Conservation (phyloP, 176 grass and related monocot species). For the Cenchrus fungigraminus region DNA sequence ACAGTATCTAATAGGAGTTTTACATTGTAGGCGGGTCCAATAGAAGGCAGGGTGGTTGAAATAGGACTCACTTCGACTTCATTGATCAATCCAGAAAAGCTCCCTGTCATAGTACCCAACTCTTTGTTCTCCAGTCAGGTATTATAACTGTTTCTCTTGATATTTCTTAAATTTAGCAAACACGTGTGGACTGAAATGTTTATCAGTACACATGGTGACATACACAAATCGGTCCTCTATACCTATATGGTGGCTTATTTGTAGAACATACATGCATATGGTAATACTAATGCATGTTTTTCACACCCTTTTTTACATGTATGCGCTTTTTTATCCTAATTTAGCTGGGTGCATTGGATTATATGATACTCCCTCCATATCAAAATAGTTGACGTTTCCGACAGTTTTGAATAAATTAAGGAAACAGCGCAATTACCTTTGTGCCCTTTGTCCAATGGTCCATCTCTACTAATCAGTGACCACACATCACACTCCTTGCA, state of each 20-base stretch:
- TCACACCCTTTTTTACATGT: background rate
- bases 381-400: no score
- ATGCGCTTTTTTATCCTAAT: slow-evolving; percentile 8
- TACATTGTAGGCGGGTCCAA: slow-evolving; percentile 75
- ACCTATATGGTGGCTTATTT: background rate
- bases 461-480: no score
- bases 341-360: slow-evolving; percentile 9
- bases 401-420: no score
- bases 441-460: no score
- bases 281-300: background rate
- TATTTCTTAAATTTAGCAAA: slow-evolving; percentile 15
- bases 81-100: slow-evolving; percentile 91
- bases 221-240: background rate
- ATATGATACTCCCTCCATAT: background rate
- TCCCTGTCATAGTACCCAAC: slow-evolving; percentile 92
- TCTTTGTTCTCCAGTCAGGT: slow-evolving; percentile 98
- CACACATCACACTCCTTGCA: no score
- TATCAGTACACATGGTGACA: background rate
- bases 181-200: no score
- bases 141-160: slow-evolving; percentile 15
- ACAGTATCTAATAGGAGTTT: slow-evolving; percentile 20
- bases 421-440: no score
- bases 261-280: background rate
- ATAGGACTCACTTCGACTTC: slow-evolving; percentile 86
- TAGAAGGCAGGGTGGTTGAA: slow-evolving; percentile 86